These are phyloP conservation scores for Pichia sp. DNA, from an alignment of 1,139 yeast genomes.

Conservation along the genomic window DNA sequence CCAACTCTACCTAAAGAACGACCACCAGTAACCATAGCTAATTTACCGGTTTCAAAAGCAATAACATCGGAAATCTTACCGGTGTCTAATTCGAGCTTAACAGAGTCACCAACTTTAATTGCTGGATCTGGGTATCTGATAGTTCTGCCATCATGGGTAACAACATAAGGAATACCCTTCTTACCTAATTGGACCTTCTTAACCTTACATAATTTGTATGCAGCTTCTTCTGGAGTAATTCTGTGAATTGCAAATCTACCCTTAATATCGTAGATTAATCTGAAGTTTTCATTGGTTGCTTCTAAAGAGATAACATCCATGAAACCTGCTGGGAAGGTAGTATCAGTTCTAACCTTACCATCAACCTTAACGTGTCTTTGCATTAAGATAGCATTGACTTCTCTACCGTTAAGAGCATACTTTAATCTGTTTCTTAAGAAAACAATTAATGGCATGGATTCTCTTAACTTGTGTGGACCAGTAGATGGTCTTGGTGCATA, in stretches of 20 bases:
- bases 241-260: conserved; percentile 99
- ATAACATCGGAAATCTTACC: conserved; percentile 90
- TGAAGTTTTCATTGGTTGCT: conserved; percentile 98
- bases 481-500: conserved; percentile 99
- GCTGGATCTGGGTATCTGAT: conserved; percentile 98
- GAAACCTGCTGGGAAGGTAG: conserved; percentile 99
- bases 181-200: conserved; percentile 97
- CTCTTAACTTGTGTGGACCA: conserved; percentile 99
- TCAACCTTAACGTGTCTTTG: conserved; percentile 99
- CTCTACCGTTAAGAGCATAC: conserved; percentile 99
- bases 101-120: conserved; percentile 94
- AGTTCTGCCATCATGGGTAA: conserved; percentile 99
- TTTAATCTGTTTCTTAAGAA: conserved; percentile 99
- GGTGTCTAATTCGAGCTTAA: conserved; percentile 90
- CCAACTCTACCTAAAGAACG: conserved; percentile 99
- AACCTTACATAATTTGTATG: conserved; percentile 96
- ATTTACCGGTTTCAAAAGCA: conserved; percentile 93
- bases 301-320: conserved; percentile 97
- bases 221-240: conserved; percentile 96
- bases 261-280: conserved; percentile 95
- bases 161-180: conserved; percentile 96
- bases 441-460: conserved; percentile 95
- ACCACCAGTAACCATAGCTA: conserved; percentile 98
- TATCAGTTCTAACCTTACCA: conserved; percentile 98
- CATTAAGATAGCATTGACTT: conserved; percentile 98